phyloP scores from a whole-genome alignment of 805 yeast genomes.

The Metschnikowia shivogae region DNA sequence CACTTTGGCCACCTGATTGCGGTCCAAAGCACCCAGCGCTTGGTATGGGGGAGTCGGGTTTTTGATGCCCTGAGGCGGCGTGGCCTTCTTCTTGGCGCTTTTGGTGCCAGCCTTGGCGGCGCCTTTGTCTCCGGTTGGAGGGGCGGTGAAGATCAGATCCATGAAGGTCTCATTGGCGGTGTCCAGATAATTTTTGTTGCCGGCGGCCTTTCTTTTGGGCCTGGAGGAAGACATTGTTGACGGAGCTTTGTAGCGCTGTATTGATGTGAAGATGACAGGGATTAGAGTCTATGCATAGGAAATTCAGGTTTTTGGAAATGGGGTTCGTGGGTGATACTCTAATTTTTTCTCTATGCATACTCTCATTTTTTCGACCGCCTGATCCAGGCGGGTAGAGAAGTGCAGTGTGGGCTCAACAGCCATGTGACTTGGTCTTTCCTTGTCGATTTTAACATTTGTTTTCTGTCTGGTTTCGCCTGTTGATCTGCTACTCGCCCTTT shows the following conservation, averaged over 20 bases:
- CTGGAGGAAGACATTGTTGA: conserved; percentile 13
- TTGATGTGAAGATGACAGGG: neutral
- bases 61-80: conserved; percentile 5
- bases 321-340: conserved; percentile 2
- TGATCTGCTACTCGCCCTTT: too few relatives aligned
- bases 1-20: conserved; percentile 3
- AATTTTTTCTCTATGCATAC: conserved; percentile 4
- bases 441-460: too few relatives aligned
- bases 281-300: neutral
- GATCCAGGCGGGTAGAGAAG: conserved; percentile 1
- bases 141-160: conserved; percentile 6
- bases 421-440: too few relatives aligned
- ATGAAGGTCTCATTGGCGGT: conserved; percentile 13
- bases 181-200: conserved; percentile 19
- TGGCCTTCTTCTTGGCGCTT: neutral
- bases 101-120: conserved; percentile 1
- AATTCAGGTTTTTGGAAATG: neutral
- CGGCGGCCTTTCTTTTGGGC: conserved; percentile 20
- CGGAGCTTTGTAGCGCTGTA: neutral
- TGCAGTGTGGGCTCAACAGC: neutral
- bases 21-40: neutral
- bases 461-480: too few relatives aligned
- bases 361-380: conserved; percentile 4
- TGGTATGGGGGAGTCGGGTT: conserved; percentile 5
- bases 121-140: conserved; percentile 2